Conservation (phyloP, 2,329 filamentous ascomycete genomes). For the Penicillium expansum region DNA sequence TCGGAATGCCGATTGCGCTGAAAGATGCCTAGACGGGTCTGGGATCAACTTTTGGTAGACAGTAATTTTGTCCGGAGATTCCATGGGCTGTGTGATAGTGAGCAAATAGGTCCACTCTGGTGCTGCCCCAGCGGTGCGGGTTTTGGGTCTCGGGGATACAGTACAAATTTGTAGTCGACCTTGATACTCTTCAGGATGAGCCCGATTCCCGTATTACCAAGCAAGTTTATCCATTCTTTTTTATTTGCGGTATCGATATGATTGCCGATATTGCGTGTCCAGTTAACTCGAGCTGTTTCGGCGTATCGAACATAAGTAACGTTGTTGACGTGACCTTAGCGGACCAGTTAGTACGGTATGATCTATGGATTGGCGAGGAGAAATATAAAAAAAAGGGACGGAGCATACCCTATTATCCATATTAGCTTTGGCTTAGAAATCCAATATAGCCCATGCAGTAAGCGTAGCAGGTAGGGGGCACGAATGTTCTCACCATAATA, state of each 20-base stretch:
- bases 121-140: not conserved
- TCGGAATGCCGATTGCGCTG: slow-evolving; percentile 34
- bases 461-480: not conserved
- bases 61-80: slow-evolving; percentile 75
- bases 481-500: slow-evolving; percentile 43
- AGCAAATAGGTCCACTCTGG: not conserved
- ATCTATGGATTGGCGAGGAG: not conserved
- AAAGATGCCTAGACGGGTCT: slow-evolving; percentile 44
- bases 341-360: not conserved
- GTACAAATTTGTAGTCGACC: slow-evolving; percentile 82
- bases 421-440: slow-evolving; percentile 9
- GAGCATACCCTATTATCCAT: slow-evolving; percentile 26
- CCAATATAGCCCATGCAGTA: not conserved
- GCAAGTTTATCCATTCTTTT: slow-evolving; percentile 65
- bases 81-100: slow-evolving; percentile 64
- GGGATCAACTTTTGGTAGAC: slow-evolving; percentile 74
- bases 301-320: slow-evolving; percentile 80
- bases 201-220: slow-evolving; percentile 64
- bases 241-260: slow-evolving; percentile 61
- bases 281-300: slow-evolving; percentile 77
- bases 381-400: not conserved
- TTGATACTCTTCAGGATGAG: slow-evolving; percentile 77
- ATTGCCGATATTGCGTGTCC: slow-evolving; percentile 67
- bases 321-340: slow-evolving; percentile 84
- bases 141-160: not conserved